Base-by-base conservation (phyloP, 495 filamentous ascomycete genomes). In the Podospora pseudoanserina region DNA sequence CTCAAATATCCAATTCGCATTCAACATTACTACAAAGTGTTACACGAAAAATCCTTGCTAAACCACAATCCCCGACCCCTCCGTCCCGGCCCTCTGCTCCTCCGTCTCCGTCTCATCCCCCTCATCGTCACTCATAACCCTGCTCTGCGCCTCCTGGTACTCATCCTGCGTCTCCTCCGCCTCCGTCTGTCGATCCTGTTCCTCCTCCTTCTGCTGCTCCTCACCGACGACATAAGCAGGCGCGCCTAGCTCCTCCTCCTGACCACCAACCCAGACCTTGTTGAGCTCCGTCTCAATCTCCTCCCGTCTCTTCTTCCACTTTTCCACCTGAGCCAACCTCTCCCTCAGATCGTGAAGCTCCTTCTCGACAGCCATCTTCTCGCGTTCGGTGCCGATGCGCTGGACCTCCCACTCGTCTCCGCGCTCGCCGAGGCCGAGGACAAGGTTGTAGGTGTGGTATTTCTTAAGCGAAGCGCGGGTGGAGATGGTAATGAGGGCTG, bases 391-490 rank as follows among this genome's bases (percentile, higher is more conserved):
- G 56, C 96, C 96, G 69, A 99, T 97, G 58, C 92, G 84, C 74
- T 97, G 91, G 73, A 97, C 89, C 67, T 92, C 90, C 92, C 94
- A 99, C 71, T 88, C 87, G 68, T 83, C 80, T 30, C 84, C 86
- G 66, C 82, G 79, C 16, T 88, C 86, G 54, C 91, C 92, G 23
- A 89, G 78, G 5, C 92, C 92, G 26, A 99, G 86, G 28, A 88
- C 89, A 2, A 99, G 86, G 70, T 93, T 95, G 79, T 86, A 97
- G 1, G 89, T 91, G 78, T 98, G 95, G 74, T 97, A 97, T 73
- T 93, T 93, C 78, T 97, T 98, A 58, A 99, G 82, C 56, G 91
- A 93, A 18, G 92, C 93, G 34, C 96, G 88, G 1, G 96, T 97
- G 0, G 91, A 94, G 67, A 98, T 96, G 3, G 94, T 97, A 68